Evolutionary conservation across 2,329 filamentous ascomycete genomes (phyloP), one percentile per base, ranked within the genome.

Genomic region (Aspergillus ochraceus): DNA sequence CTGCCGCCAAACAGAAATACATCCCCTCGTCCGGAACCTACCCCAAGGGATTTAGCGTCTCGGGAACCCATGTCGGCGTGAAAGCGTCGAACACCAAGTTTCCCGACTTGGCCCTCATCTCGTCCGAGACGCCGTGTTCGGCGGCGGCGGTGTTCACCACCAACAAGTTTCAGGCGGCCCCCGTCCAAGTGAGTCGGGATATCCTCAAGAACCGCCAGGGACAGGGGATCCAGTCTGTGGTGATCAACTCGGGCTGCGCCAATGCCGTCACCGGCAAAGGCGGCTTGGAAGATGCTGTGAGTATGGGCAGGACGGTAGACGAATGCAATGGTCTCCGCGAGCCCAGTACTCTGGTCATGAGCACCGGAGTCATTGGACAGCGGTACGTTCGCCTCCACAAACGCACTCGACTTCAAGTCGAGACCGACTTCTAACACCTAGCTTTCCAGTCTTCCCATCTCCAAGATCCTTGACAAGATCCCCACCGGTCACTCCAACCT

Each of bases 81-180:
- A 99, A 99, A 81, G 87, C 92, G 14, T 88, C 88, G 65, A 98
- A 98, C 79, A 97, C 90, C 54, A 90, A 86, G 64, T 93, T 93
- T 77, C 92, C 94, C 32, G 95, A 99, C 75, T 85, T 99, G 53
- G 92, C 93, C 39, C 84, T 99, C 66, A 85, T 99, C 64, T 88
- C 89, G 19, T 98, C 95, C 6, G 91, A 97, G 70, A 84, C 83
- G 55, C 92, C 93, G 57, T 97, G 92, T 76, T 85, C 91, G 6
- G 93, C 90, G 10, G 92, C 93, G 0, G 95, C 92, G 6, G 93
- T 98, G 50, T 97, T 98, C 80, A 99, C 95, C 57, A 96, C 92
- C 77, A 99, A 99, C 81, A 93, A 94, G 77, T 99, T 99, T 80
- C 93, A 97, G 78, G 95, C 95, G 19, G 95, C 95, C 11, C 95